Percentiles rank a stretch among this genome's conserved stretches.
Conservation (phyloP, 192 early-diverging fungal genomes). For the Mortierella hygrophila region DNA sequence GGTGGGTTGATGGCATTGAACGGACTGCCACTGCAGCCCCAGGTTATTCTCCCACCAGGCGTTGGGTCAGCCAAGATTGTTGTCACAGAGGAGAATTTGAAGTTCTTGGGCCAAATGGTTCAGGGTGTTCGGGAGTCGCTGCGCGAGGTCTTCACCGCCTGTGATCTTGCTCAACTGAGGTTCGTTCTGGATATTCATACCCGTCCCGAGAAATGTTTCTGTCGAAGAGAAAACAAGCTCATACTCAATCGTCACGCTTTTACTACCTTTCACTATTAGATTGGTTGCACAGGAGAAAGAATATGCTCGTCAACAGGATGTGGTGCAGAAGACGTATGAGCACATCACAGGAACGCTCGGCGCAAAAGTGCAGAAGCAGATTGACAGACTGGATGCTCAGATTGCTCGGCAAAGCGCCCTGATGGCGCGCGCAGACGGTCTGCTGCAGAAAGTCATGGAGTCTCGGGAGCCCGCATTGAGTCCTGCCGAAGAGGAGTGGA, state of each 20-base stretch:
- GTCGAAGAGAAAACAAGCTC: neutral
- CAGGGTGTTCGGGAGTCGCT: conserved; percentile 51
- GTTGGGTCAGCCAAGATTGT: conserved; percentile 57
- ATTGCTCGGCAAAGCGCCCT: conserved; percentile 57
- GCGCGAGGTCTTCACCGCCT: conserved; percentile 49
- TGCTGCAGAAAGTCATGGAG: conserved; percentile 74
- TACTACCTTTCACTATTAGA: conserved; percentile 24
- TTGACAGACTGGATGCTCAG: conserved; percentile 58
- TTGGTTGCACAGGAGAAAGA: conserved; percentile 55
- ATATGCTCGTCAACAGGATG: conserved; percentile 59
- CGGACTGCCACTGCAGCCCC: conserved; percentile 50
- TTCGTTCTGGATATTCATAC: neutral
- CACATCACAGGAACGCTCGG: conserved; percentile 54
- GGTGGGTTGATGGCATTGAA: conserved; percentile 45
- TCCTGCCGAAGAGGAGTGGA: conserved; percentile 68
- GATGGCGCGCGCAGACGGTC: conserved; percentile 65
- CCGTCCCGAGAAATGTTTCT: neutral
- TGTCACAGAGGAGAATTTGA: conserved; percentile 60
- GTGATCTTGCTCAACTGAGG: conserved; percentile 44
- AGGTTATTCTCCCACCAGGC: conserved; percentile 59
- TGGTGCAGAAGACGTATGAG: conserved; percentile 56
- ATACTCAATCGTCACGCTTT: neutral
- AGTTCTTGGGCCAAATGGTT: conserved; percentile 55
- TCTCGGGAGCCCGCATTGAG: conserved; percentile 72
- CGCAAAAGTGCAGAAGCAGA: conserved; percentile 59